Evolutionary conservation across 345 rosid genomes (phyloP), one percentile per base, ranked within the genome.

Genomic region (Populus tremula): DNA sequence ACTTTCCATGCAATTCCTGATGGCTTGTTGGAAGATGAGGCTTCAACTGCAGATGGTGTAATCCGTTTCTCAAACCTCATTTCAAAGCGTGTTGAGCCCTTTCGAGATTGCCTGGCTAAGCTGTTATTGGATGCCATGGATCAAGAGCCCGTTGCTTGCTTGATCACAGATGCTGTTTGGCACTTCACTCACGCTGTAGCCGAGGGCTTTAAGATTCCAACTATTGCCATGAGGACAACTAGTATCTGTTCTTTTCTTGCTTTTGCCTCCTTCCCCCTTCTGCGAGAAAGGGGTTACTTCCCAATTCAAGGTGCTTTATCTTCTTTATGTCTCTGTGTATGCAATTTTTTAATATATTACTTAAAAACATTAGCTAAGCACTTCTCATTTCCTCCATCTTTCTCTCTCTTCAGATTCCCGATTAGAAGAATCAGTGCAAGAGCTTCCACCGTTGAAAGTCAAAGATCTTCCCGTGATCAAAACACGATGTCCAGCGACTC

Each of bases 361-460:
- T 39, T 7, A 7, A 39, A 7, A 39, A 39, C 41, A 8, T 39
- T 39, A 39, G 7, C 41, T 7, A 8, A 39, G 41, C 0, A 39
- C 7, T 36, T 35, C 41, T 27, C n/a, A 10, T 2, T 39, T 39
- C 2, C 27, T 45, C 36, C 25, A 14, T 54, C 27, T 25, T 25
- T 38, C 41, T 10, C 31, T 2, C 8, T 35, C 39, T 56, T 50
- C 65, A 88, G 86, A 80, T 74, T 80, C 79, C 21, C 59, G 47
- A 49, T 27, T 76, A 8, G 88, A 87, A 59, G 77, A 73, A n/a
- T 31, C 59, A 27, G 59, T 81, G 62, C 20, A 47, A 4, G 84
- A 82, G 41, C 82, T 84, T 69, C 84, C 78, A 70, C 85, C 87
- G 2, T 80, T 86, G 31, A 83, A 81, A 77, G 76, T 80, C n/a